Evolutionary conservation across 306 rosid genomes (phyloP).

Genomic region (Heteromeles arbutifolia): DNA sequence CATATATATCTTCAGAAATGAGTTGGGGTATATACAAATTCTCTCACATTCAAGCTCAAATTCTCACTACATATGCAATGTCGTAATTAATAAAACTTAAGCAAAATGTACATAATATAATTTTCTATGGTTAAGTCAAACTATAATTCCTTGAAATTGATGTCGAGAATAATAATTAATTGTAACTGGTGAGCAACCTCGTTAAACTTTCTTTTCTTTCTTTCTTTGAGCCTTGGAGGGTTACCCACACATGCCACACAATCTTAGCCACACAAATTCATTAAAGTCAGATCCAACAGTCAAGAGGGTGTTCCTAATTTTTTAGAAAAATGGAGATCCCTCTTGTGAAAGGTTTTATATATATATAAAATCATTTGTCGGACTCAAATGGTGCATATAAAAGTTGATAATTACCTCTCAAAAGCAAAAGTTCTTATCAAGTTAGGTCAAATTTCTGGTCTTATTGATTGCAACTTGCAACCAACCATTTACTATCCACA

Average conservation of each 20-base stretch:
- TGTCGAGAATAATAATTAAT: too few species aligned
- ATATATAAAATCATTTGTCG: background rate
- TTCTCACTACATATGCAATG: background rate
- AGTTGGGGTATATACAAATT: too few species aligned
- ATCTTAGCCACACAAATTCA: too few species aligned
- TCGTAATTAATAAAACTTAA: background rate
- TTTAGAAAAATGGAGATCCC: too few species aligned
- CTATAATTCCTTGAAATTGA: too few species aligned
- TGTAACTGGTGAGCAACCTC: too few species aligned
- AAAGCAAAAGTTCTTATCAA: background rate
- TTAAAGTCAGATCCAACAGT: too few species aligned
- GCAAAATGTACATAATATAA: background rate
- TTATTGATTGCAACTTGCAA: background rate
- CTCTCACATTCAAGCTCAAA: background rate
- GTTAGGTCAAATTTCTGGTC: background rate
- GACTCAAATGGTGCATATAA: background rate
- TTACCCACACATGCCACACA: too few species aligned
- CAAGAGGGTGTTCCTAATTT: too few species aligned
- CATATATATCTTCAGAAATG: too few species aligned
- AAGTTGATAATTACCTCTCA: background rate
- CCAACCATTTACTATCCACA: constrained; percentile 3
- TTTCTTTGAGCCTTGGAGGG: background rate
- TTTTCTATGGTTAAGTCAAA: background rate
- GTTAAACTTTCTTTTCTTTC: too few species aligned
- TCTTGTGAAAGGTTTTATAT: too few species aligned